These are phyloP conservation scores for Sarocladium brachiariae DNA, from an alignment of 2,329 filamentous ascomycete species.

Conservation along the genomic window DNA sequence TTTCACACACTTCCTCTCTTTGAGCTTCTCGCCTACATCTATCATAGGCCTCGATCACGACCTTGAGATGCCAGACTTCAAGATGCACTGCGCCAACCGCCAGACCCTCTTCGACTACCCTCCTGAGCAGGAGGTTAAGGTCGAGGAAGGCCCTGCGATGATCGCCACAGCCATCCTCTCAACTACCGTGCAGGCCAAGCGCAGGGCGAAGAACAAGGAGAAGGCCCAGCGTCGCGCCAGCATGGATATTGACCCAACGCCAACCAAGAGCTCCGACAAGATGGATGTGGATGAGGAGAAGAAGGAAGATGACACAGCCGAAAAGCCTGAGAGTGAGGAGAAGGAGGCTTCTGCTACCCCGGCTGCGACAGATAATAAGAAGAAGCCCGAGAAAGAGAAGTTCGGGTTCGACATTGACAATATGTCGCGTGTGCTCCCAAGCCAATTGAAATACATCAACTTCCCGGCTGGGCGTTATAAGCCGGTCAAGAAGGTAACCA, in stretches of 20 bases:
- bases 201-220: slow-evolving; percentile 90
- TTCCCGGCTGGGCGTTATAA: slow-evolving; percentile 87
- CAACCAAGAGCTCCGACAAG: slow-evolving; percentile 61
- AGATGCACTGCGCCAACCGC: slow-evolving; percentile 89
- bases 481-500: slow-evolving; percentile 73
- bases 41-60: slow-evolving; percentile 93
- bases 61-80: slow-evolving; percentile 87
- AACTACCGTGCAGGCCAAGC: slow-evolving; percentile 94
- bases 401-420: slow-evolving; percentile 93
- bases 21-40: slow-evolving; percentile 94
- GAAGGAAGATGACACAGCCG: slow-evolving; percentile 40
- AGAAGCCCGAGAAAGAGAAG: slow-evolving; percentile 93
- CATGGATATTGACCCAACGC: slow-evolving; percentile 86
- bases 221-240: slow-evolving; percentile 75
- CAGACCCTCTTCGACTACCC: slow-evolving; percentile 97
- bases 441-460: slow-evolving; percentile 91
- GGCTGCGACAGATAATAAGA: slow-evolving; percentile 55
- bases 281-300: slow-evolving; percentile 79
- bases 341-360: slow-evolving; percentile 45
- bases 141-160: slow-evolving; percentile 86
- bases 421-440: slow-evolving; percentile 89
- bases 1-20: slow-evolving; percentile 90
- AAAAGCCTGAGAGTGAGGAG: slow-evolving; percentile 56
- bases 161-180: slow-evolving; percentile 94
- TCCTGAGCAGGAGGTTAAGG: slow-evolving; percentile 90